Conservation (phyloP, 1,139 yeast species). For the Eremothecium coryli region DNA sequence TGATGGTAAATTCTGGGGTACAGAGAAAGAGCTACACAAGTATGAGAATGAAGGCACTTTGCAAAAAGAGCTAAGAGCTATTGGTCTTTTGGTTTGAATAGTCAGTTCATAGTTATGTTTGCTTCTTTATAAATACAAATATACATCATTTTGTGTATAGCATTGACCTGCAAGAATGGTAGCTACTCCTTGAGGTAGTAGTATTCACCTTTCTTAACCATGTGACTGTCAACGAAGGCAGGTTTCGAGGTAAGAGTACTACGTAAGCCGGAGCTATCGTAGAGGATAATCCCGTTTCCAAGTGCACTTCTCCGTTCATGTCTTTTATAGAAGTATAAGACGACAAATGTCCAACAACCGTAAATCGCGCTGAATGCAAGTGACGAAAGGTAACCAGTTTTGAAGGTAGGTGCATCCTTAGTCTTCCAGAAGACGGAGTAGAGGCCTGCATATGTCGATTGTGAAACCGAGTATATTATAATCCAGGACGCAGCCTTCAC, state of each 20-base stretch:
- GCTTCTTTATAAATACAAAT: neutral
- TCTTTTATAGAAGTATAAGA: conserved; percentile 48
- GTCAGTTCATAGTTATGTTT: conserved; percentile 10
- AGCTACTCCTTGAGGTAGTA: conserved; percentile 23
- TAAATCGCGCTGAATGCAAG: conserved; percentile 45
- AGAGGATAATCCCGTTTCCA: conserved; percentile 43
- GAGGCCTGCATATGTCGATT: conserved; percentile 33
- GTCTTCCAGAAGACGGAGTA: conserved; percentile 46
- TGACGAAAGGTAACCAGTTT: conserved; percentile 45
- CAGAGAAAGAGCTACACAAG: conserved; percentile 43
- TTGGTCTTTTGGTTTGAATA: no score
- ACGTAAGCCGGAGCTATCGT: conserved; percentile 25
- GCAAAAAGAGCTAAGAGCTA: conserved; percentile 36
- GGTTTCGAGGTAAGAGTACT: conserved; percentile 25
- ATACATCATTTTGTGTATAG: conserved; percentile 1
- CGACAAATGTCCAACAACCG: conserved; percentile 47
- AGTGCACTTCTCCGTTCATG: conserved; percentile 47
- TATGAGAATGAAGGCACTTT: conserved; percentile 39
- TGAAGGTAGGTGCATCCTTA: conserved; percentile 43
- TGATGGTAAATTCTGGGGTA: conserved; percentile 53
- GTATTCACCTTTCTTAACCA: conserved; percentile 26
- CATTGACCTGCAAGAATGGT: neutral
- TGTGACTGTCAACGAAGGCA: conserved; percentile 21
- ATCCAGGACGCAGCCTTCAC: conserved; percentile 33
- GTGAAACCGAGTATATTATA: conserved; percentile 31